Percentiles rank a stretch among this genome's conserved stretches.
phyloP scores from a whole-genome alignment of 2,329 filamentous ascomycete genomes.

The Pestalotiopsis sp. region DNA sequence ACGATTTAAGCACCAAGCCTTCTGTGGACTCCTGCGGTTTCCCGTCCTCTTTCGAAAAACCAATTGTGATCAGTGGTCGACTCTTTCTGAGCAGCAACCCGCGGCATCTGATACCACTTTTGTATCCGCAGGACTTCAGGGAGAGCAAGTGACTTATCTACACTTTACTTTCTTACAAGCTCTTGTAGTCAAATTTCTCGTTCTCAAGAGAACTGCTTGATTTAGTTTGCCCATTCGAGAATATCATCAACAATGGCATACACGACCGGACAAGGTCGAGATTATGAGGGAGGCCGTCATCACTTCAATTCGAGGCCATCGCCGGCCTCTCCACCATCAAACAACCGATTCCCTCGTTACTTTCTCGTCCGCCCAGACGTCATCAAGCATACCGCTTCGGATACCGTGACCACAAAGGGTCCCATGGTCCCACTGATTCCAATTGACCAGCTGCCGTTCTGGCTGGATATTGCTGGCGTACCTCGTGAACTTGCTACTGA shows the following conservation, averaged over 20 bases:
- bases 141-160: background rate
- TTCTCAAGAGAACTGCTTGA: background rate
- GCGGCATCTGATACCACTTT: background rate
- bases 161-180: background rate
- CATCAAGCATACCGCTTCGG: conserved; percentile 29
- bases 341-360: conserved; percentile 33
- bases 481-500: conserved; percentile 43
- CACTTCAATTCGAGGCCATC: background rate
- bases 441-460: conserved; percentile 52
- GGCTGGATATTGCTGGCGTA: conserved; percentile 45
- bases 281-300: background rate
- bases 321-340: background rate
- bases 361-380: conserved; percentile 47
- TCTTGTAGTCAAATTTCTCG: background rate
- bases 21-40: background rate
- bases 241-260: background rate
- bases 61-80: background rate
- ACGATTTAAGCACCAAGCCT: background rate
- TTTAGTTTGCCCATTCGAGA: background rate
- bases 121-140: background rate
- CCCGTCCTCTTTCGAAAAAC: background rate
- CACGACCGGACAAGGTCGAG: background rate
- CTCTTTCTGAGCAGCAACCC: background rate
- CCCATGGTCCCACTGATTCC: conserved; percentile 57
- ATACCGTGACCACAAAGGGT: conserved; percentile 29